Evolutionary conservation across 331 rosid genomes (phyloP).

Genomic region (Acacia pycnantha): DNA sequence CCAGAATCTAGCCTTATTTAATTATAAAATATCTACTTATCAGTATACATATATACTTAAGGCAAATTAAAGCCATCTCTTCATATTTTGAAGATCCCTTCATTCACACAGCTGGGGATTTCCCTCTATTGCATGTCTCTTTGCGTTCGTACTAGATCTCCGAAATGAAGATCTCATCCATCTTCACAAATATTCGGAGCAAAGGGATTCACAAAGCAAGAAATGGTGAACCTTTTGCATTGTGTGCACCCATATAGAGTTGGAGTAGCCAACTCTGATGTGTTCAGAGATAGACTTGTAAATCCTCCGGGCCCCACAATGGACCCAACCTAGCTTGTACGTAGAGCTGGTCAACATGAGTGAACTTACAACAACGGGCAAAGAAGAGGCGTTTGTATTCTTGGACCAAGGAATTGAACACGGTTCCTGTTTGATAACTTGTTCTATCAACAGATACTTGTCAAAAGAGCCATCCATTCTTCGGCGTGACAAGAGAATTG

Average conservation of each 20-base stretch:
- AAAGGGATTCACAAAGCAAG: background rate
- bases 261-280: conserved; percentile 45
- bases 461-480: conserved; percentile 33
- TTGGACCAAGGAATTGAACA: background rate
- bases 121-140: too few relatives aligned
- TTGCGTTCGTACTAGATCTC: too few relatives aligned
- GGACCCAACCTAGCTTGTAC: conserved; percentile 41
- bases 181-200: background rate
- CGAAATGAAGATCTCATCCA: background rate
- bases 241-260: conserved; percentile 47
- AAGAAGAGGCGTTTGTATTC: background rate
- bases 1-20: too few relatives aligned
- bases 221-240: conserved; percentile 27
- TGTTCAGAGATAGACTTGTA: conserved; percentile 20
- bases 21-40: too few relatives aligned
- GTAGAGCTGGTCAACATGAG: conserved; percentile 25
- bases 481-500: conserved; percentile 56
- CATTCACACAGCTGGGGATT: too few relatives aligned
- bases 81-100: too few relatives aligned
- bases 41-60: too few relatives aligned
- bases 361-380: background rate
- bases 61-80: too few relatives aligned
- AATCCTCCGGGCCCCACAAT: conserved; percentile 38
- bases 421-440: background rate
- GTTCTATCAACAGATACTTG: conserved; percentile 33